Conservation (phyloP, 2,329 filamentous ascomycete genomes). For the Ilyonectria sp. region DNA sequence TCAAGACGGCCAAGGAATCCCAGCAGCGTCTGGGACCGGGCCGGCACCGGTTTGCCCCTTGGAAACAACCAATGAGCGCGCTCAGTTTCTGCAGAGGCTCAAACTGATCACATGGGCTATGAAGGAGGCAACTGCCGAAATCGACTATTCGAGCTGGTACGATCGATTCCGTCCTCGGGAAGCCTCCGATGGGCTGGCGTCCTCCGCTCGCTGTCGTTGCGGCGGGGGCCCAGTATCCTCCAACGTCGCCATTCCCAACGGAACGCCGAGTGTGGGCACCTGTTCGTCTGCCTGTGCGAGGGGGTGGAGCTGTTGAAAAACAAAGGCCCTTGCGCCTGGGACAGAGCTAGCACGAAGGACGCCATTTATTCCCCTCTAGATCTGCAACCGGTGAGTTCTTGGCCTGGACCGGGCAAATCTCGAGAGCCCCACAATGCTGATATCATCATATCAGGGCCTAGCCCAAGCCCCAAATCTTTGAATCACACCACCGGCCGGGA, state of each 20-base stretch:
- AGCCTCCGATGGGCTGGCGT: background rate
- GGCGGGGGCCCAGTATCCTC: no score
- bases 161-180: background rate
- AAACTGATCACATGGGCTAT: background rate
- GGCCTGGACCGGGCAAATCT: background rate
- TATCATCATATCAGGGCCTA: no score
- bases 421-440: background rate
- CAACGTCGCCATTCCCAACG: no score
- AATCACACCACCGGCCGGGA: no score
- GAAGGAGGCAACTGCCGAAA: background rate
- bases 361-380: no score
- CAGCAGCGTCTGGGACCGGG: background rate
- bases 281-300: background rate
- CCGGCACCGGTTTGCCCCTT: background rate
- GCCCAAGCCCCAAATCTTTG: no score
- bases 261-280: background rate
- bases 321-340: background rate
- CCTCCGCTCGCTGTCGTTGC: background rate
- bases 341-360: no score
- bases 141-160: background rate
- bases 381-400: background rate
- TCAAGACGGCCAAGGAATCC: background rate
- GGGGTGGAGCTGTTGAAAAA: background rate
- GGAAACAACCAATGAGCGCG: background rate
- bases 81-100: background rate